A percentile compares a stretch with the other conserved stretches of the same genome.
phyloP scores from a whole-genome alignment of 1,284 basidiomycete genomes.

The Tilletia caries region DNA sequence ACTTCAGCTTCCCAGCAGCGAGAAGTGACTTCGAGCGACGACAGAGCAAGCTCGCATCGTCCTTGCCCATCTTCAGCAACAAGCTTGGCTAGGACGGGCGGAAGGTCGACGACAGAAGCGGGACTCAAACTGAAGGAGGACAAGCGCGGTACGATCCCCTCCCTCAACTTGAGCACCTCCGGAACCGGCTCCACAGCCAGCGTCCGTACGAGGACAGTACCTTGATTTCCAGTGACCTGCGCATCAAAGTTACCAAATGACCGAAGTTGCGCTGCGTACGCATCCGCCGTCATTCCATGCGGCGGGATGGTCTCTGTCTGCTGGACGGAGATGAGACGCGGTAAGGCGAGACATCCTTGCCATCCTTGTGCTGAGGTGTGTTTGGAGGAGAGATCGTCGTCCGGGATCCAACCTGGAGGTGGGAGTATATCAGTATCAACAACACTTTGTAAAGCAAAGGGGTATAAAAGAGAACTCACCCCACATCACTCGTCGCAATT shows the following conservation, averaged over 20 bases:
- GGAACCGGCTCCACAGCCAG: constrained; percentile 27
- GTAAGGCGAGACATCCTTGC: constrained; percentile 34
- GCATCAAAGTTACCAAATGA: neutral
- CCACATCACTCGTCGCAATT: constrained; percentile 32
- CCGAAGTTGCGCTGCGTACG: neutral
- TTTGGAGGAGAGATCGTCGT: constrained; percentile 32
- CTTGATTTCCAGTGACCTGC: neutral
- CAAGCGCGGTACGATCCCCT: constrained; percentile 8
- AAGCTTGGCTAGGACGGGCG: no score
- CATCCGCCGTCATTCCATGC: neutral
- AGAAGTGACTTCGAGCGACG: constrained; percentile 5
- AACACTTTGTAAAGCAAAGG: neutral
- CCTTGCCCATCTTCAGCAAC: no score
- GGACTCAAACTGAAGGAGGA: neutral
- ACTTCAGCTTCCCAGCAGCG: constrained; percentile 18
- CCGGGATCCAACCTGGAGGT: constrained; percentile 32
- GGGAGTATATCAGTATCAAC: neutral
- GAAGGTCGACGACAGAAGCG: no score
- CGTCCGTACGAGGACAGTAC: neutral
- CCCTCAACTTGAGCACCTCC: constrained; percentile 25
- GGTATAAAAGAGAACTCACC: constrained; percentile 9
- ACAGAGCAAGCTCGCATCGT: no score
- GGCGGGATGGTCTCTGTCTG: neutral
- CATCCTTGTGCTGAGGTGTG: constrained; percentile 37
- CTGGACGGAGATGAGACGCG: constrained; percentile 33